Conservation (phyloP, 768 basidiomycete species). For the Collybia sp. region DNA sequence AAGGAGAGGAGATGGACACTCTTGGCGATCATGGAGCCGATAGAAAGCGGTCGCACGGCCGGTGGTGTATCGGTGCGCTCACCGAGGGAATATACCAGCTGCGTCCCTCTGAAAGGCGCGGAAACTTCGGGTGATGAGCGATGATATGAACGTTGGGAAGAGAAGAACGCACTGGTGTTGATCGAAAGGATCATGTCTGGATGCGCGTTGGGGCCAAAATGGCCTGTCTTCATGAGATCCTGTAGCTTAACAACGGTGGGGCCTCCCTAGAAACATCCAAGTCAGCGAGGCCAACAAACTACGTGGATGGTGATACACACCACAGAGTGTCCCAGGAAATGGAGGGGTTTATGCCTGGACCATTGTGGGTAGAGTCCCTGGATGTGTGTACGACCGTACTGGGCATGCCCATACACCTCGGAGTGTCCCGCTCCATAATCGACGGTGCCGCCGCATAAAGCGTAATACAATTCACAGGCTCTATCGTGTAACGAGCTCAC, state of each 20-base stretch:
- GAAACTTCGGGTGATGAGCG: constrained; percentile 27
- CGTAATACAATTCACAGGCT: constrained; percentile 47
- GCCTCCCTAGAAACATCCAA: constrained; percentile 31
- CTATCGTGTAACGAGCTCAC: constrained; percentile 50
- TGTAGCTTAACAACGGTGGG: constrained; percentile 44
- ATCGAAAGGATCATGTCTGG: constrained; percentile 45
- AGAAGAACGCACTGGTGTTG: constrained; percentile 27
- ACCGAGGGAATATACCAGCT: constrained; percentile 40
- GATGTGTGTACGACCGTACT: constrained; percentile 34
- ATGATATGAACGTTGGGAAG: background rate
- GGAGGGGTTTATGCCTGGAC: constrained; percentile 36
- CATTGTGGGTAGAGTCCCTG: constrained; percentile 42
- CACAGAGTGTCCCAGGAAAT: constrained; percentile 47
- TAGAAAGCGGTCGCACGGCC: constrained; percentile 32
- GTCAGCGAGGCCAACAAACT: background rate
- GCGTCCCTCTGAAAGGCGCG: constrained; percentile 43
- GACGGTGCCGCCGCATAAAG: constrained; percentile 40
- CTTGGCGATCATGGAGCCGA: constrained; percentile 32
- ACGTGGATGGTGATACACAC: constrained; percentile 18
- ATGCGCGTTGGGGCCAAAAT: constrained; percentile 33
- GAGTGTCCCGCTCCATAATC: constrained; percentile 45
- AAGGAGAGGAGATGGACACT: constrained; percentile 37
- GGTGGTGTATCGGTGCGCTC: constrained; percentile 36
- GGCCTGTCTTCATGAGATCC: constrained; percentile 30
- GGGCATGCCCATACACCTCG: constrained; percentile 28